Evolutionary conservation across 2,329 filamentous ascomycete genomes (phyloP).

Genomic region (Scedosporium minutisporum): DNA sequence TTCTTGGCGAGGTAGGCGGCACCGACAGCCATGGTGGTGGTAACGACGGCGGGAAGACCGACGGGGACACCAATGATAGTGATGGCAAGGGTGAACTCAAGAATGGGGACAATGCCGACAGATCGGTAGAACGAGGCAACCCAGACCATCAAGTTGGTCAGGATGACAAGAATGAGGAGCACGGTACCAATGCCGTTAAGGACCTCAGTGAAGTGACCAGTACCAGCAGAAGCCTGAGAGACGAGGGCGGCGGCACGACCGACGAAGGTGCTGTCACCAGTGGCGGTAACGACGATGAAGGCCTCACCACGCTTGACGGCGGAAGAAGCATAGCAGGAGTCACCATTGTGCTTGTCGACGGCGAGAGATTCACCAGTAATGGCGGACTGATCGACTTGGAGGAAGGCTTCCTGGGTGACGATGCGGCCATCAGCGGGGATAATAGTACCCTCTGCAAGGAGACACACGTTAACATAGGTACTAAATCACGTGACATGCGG

Average conservation of each 20-base stretch:
- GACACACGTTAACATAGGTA: background rate
- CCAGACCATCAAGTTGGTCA: constrained; percentile 78
- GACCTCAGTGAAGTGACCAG: constrained; percentile 85
- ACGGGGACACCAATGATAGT: constrained; percentile 89
- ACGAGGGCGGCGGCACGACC: constrained; percentile 82
- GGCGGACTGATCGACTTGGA: constrained; percentile 85
- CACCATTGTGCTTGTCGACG: constrained; percentile 76
- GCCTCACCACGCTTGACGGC: constrained; percentile 85
- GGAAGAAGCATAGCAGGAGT: constrained; percentile 76
- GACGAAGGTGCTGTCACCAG: constrained; percentile 84
- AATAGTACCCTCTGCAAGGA: constrained; percentile 57
- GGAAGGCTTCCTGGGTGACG: constrained; percentile 72
- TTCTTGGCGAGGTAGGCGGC: constrained; percentile 86
- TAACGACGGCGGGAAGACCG: constrained; percentile 86
- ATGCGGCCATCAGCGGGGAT: constrained; percentile 83
- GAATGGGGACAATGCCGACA: constrained; percentile 67
- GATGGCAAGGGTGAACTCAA: constrained; percentile 78
- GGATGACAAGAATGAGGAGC: constrained; percentile 67
- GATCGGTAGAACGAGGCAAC: constrained; percentile 80
- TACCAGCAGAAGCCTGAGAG: constrained; percentile 61
- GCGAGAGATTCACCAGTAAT: constrained; percentile 89
- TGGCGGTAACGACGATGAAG: constrained; percentile 72
- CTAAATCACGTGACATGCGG: background rate
- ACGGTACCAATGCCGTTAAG: constrained; percentile 78
- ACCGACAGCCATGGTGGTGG: constrained; percentile 90